A percentile compares a stretch with the other conserved stretches of the same genome.
These are phyloP conservation scores for Biscogniauxia mediterranea DNA, from an alignment of 2,329 filamentous ascomycete genomes.

Conservation along the genomic window DNA sequence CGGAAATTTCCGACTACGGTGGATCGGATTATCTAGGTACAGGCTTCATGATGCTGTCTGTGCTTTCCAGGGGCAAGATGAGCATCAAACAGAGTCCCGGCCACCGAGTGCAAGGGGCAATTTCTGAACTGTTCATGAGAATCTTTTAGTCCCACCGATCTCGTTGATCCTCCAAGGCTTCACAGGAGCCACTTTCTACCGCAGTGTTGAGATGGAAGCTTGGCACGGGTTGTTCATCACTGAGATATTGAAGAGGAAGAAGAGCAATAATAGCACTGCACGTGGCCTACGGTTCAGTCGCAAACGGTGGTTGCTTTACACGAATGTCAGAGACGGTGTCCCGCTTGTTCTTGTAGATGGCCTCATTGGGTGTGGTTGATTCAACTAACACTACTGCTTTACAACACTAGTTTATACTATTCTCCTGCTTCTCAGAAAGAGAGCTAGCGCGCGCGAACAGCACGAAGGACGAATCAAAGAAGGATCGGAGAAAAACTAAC, in stretches of 20 bases:
- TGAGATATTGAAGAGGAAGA: neutral
- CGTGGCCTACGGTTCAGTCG: neutral
- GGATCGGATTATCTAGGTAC: neutral
- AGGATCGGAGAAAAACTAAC: neutral
- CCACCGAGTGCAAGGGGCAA: neutral
- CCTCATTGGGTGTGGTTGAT: neutral
- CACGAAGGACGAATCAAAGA: neutral
- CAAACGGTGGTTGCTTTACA: neutral
- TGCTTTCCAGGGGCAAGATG: neutral
- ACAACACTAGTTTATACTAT: no score
- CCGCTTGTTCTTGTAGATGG: no score
- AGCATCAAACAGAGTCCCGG: neutral
- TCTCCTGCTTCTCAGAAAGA: neutral
- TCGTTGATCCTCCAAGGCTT: neutral
- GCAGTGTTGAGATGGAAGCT: neutral
- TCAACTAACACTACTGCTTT: neutral
- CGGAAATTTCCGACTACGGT: neutral
- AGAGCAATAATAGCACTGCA: neutral
- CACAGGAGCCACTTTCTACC: neutral
- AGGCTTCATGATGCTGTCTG: neutral
- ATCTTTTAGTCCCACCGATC: neutral
- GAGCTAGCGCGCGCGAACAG: neutral
- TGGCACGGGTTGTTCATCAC: neutral
- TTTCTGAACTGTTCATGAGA: neutral
- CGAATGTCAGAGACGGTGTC: neutral